A percentile compares a stretch with the other conserved stretches of the same genome.
phyloP scores from a whole-genome alignment of 352 stramenopile species.

The Globisporangium polare region DNA sequence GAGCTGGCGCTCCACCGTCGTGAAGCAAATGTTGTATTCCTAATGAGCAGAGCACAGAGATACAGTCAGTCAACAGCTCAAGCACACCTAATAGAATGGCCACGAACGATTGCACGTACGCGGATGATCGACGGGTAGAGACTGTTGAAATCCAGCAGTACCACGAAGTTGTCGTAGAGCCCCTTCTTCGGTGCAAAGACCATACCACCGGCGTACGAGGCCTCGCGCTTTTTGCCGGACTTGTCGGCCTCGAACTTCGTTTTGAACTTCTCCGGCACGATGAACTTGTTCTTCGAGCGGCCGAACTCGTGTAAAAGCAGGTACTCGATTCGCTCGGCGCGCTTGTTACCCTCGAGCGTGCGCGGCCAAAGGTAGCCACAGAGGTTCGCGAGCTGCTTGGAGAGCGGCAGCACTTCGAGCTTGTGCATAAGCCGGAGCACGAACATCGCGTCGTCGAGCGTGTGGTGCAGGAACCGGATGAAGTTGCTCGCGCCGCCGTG shows the following conservation, averaged over 20 bases:
- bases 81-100: not conserved
- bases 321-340: slow-evolving; percentile 99
- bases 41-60: slow-evolving; percentile 31
- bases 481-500: slow-evolving; percentile 87
- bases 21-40: slow-evolving; percentile 99
- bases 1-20: slow-evolving; percentile 93
- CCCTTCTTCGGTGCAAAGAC: slow-evolving; percentile 99
- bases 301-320: slow-evolving; percentile 99
- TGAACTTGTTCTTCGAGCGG: slow-evolving; percentile 94
- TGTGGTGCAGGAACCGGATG: slow-evolving; percentile 93
- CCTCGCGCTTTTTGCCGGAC: slow-evolving; percentile 56
- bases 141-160: slow-evolving; percentile 99
- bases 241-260: slow-evolving; percentile 64
- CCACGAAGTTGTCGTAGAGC: slow-evolving; percentile 99
- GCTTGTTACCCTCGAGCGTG: slow-evolving; percentile 96
- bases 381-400: slow-evolving; percentile 98
- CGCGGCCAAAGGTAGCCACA: slow-evolving; percentile 97
- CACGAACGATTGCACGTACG: slow-evolving; percentile 23
- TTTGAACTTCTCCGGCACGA: slow-evolving; percentile 95
- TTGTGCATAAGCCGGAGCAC: slow-evolving; percentile 97
- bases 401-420: slow-evolving; percentile 97
- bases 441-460: slow-evolving; percentile 95
- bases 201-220: slow-evolving; percentile 98
- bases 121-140: slow-evolving; percentile 99
- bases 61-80: slow-evolving; percentile 1